Percentiles rank a stretch among this genome's conserved stretches.
phyloP scores from a whole-genome alignment of 371 early-diverging fungal genomes.

The Blakeslea trispora region DNA sequence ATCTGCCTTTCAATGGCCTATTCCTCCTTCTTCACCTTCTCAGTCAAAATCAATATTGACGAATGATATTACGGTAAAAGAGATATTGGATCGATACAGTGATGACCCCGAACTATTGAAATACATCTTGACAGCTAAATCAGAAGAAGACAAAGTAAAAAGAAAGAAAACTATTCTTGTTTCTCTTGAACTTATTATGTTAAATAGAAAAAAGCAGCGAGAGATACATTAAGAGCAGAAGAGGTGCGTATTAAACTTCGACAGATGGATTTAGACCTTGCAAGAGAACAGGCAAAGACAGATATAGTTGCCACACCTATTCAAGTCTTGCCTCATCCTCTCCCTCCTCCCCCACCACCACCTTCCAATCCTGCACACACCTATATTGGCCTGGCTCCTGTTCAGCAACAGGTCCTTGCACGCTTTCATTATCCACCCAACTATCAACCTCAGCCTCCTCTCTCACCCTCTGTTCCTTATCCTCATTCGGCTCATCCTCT shows the following conservation, averaged over 20 bases:
- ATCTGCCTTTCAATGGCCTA: conserved; percentile 45
- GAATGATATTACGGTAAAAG: conserved; percentile 38
- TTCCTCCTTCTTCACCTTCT: conserved; percentile 28
- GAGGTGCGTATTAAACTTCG: conserved; percentile 39
- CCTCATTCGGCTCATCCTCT: conserved; percentile 46
- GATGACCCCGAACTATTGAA: conserved; percentile 44
- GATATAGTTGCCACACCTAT: background rate
- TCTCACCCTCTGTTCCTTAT: conserved; percentile 35
- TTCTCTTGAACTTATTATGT: too few species aligned
- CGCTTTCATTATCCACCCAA: conserved; percentile 26
- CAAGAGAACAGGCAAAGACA: conserved; percentile 35
- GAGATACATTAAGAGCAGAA: conserved; percentile 41
- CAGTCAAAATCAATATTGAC: conserved; percentile 7
- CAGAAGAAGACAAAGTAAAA: conserved; percentile 57
- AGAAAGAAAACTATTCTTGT: too few species aligned
- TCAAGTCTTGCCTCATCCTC: background rate
- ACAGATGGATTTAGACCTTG: conserved; percentile 42
- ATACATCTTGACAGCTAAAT: conserved; percentile 42
- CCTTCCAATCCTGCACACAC: conserved; percentile 4
- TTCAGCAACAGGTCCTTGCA: conserved; percentile 42
- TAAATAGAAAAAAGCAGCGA: conserved; percentile 45
- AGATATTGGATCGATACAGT: conserved; percentile 41
- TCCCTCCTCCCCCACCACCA: background rate
- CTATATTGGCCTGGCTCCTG: conserved; percentile 35
- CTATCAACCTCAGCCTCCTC: conserved; percentile 14